Conservation (phyloP, 208 protist genomes). For the Crithidia bombi region DNA sequence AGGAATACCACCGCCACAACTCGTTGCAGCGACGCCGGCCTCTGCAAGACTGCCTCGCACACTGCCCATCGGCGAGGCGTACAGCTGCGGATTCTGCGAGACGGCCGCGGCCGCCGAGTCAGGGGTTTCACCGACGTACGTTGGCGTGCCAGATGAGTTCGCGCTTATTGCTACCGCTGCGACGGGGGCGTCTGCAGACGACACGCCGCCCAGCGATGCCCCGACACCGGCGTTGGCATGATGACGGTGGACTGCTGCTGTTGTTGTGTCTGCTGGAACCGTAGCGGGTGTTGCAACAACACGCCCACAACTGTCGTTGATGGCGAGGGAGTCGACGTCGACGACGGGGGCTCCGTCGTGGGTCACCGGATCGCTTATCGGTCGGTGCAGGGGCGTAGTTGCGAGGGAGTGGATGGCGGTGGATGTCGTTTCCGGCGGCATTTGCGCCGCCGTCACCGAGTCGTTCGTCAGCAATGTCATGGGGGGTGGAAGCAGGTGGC, state of each 20-base stretch:
- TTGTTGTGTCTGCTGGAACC: not conserved
- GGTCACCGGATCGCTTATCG: not conserved
- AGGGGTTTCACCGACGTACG: not conserved
- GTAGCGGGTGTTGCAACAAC: not conserved
- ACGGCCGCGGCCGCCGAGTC: not conserved
- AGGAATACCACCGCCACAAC: not conserved
- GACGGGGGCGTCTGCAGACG: not conserved
- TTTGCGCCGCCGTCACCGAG: constrained; percentile 9
- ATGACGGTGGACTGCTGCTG: not conserved
- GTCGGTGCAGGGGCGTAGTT: constrained; percentile 1
- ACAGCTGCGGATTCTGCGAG: constrained; percentile 2
- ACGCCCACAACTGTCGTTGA: not conserved
- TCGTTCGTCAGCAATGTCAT: constrained; percentile 2
- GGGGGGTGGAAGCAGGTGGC: constrained; percentile 25
- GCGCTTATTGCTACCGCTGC: constrained; percentile 10
- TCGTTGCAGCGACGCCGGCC: not conserved
- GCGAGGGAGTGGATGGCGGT: constrained; percentile 20
- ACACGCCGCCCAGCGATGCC: not conserved
- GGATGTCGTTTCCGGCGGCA: constrained; percentile 10
- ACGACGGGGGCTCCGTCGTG: too few relatives aligned
- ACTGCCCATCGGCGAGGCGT: not conserved
- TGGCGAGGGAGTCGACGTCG: not conserved
- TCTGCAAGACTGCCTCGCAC: not conserved
- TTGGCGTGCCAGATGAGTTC: constrained; percentile 2
- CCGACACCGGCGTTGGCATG: not conserved